A percentile compares a stretch with the other conserved stretches of the same genome.
Conservation (phyloP, 495 filamentous ascomycete species). For the Tuber umbilicatum region DNA sequence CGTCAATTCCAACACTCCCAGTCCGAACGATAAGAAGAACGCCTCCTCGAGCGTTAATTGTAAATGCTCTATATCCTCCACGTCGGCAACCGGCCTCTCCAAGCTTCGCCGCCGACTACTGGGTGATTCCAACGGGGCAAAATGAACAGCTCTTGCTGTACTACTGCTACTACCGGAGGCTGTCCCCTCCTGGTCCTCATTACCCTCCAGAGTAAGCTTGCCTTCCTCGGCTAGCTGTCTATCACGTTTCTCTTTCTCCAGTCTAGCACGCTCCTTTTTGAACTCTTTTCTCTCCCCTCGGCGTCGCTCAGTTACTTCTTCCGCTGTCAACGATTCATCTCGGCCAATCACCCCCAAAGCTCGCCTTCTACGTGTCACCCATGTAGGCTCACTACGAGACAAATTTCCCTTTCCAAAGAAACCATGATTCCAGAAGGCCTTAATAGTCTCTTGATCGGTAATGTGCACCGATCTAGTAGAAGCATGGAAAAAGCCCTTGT, state of each 20-base stretch:
- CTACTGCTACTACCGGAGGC: slow-evolving; percentile 10
- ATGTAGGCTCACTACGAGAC: slow-evolving; percentile 88
- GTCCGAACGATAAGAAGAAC: slow-evolving; percentile 78
- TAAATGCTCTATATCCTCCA: slow-evolving; percentile 79
- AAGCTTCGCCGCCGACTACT: slow-evolving; percentile 27
- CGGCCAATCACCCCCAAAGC: slow-evolving; percentile 55
- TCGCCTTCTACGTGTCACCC: slow-evolving; percentile 75
- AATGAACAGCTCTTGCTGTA: slow-evolving; percentile 22
- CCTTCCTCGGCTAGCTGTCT: slow-evolving; percentile 55
- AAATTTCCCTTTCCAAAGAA: slow-evolving; percentile 93
- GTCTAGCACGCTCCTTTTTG: slow-evolving; percentile 84
- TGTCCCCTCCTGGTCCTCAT: slow-evolving; percentile 13
- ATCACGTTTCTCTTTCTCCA: slow-evolving; percentile 72
- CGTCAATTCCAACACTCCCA: slow-evolving; percentile 67
- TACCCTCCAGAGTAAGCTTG: slow-evolving; percentile 42
- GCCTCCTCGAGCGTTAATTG: slow-evolving; percentile 85
- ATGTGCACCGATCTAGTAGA: slow-evolving; percentile 80
- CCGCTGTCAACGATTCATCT: slow-evolving; percentile 56
- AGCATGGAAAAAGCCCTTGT: slow-evolving; percentile 67
- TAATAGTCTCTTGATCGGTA: slow-evolving; percentile 63
- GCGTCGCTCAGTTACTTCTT: slow-evolving; percentile 68
- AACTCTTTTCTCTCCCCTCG: slow-evolving; percentile 72
- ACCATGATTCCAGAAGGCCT: slow-evolving; percentile 84
- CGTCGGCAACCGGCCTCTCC: slow-evolving; percentile 35
- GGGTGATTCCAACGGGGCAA: slow-evolving; percentile 28